Evolutionary conservation across 2,329 filamentous ascomycete genomes (phyloP), one percentile per base, ranked within the genome.

Genomic region (Geosmithia morbida): DNA sequence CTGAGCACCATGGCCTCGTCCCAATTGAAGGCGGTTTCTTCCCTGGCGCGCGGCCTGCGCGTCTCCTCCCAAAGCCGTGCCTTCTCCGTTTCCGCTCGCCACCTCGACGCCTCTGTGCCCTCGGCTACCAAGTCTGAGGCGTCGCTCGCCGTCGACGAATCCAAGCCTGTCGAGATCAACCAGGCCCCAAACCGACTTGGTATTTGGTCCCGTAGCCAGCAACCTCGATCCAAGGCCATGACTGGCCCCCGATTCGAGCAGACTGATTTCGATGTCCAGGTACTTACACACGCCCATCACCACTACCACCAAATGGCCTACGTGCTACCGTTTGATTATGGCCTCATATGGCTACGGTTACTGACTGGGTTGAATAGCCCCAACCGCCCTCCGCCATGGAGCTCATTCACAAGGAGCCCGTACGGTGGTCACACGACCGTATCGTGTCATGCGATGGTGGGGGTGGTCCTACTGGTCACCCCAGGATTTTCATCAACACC

Each of bases 231-330:
- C 47, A 67, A 80, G 65, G 92, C 88, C 47, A 98, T 98, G 90
- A 80, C 81, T 41, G 92, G 92, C 41, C 92, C 92, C 54, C 75
- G 90, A 56, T 98, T 98, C 60, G 92, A 98, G 74, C 90, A 97
- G 79, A 97, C 87, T 33, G 87, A 94, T 59, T 90, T 97, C 69
- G 79, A 83, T 57, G 69, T 83, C 55, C 92, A 98, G 85, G 90
- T 96, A 72, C 55, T 22, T 22, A 20, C n/a, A 41, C 39, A 10
- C 40, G 8, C 41, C 18, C 41, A 17, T 16, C 7, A 20, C 18
- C 17, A 5, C 11, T 7, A 43, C 17, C 7, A 11, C 33, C 33
- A 13, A 37, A 5, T 13, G 33, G 14, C 11, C 33, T 16, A 37
- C 11, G 10, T 37, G 33, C 11, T 30, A 30, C 14, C 33, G 14